Conservation (phyloP, 441 rosid genomes). For the California macrophylla region DNA sequence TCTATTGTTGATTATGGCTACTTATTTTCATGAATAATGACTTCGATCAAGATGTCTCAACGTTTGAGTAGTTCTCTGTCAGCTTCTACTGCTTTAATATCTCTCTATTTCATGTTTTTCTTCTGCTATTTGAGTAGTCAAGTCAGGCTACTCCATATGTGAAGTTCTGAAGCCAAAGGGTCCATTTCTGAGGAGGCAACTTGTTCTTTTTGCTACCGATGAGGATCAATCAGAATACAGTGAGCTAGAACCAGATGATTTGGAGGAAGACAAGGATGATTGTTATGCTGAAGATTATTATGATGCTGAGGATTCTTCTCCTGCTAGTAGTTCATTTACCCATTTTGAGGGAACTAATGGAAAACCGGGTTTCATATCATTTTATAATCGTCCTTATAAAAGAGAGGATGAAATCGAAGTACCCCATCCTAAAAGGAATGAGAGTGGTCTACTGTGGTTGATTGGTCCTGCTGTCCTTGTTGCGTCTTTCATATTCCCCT, state of each 20-base stretch:
- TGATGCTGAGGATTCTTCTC: conserved; percentile 31
- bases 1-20: not conserved
- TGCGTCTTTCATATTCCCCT: conserved; percentile 79
- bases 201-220: conserved; percentile 29
- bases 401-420: conserved; percentile 24
- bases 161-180: conserved; percentile 27
- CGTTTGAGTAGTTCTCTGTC: not conserved
- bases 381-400: conserved; percentile 52
- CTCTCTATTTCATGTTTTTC: conserved; percentile 18
- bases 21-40: not conserved
- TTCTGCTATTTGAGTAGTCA: conserved; percentile 29
- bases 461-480: conserved; percentile 84
- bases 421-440: conserved; percentile 29
- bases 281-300: too few relatives aligned
- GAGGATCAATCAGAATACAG: conserved; percentile 34
- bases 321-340: conserved; percentile 26
- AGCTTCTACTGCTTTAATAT: conserved; percentile 8
- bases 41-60: not conserved
- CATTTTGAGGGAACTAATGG: conserved; percentile 45
- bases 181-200: conserved; percentile 27
- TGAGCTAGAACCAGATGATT: conserved; percentile 28
- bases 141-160: conserved; percentile 21
- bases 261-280: conserved; percentile 35
- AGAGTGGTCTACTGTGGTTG: conserved; percentile 63
- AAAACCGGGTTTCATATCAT: conserved; percentile 72